These are phyloP conservation scores for Suillus placidus DNA, from an alignment of 768 basidiomycete genomes.

Conservation along the genomic window DNA sequence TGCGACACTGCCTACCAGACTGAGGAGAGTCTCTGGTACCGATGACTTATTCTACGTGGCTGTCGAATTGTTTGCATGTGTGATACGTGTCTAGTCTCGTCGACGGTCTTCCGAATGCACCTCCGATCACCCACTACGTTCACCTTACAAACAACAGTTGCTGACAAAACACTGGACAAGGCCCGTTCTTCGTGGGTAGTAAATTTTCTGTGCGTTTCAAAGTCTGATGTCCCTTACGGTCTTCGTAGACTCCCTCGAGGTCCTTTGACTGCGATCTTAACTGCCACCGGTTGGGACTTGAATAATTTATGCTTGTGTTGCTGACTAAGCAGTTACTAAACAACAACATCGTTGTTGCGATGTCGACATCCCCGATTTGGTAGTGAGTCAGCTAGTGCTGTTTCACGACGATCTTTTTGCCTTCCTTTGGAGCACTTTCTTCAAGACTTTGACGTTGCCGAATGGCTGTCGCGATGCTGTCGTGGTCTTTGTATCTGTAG, in stretches of 20 bases:
- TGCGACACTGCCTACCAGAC: background rate
- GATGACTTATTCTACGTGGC: background rate
- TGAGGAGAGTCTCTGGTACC: no score
- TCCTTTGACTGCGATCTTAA: constrained; percentile 27
- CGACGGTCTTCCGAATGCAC: background rate
- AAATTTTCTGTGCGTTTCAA: background rate
- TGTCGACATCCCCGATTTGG: constrained; percentile 18
- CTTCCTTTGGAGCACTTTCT: background rate
- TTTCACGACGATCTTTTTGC: constrained; percentile 1
- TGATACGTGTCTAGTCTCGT: background rate
- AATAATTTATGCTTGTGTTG: background rate
- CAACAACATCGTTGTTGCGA: background rate
- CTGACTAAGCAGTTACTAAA: constrained; percentile 19
- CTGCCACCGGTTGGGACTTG: constrained; percentile 12
- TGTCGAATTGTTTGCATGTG: background rate
- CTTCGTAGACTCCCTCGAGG: background rate
- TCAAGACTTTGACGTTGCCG: constrained; percentile 3
- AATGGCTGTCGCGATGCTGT: constrained; percentile 13
- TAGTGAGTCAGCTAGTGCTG: constrained; percentile 1
- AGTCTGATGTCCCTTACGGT: background rate
- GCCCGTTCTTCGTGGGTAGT: no score
- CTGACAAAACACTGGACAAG: background rate
- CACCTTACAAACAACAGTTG: no score
- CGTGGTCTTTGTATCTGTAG: constrained; percentile 3
- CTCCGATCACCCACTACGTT: background rate